A percentile compares a stretch with the other conserved stretches of the same genome.
Evolutionary conservation across 2,329 filamentous ascomycete genomes (phyloP).

Genomic region (Rhynchosporium secalis): DNA sequence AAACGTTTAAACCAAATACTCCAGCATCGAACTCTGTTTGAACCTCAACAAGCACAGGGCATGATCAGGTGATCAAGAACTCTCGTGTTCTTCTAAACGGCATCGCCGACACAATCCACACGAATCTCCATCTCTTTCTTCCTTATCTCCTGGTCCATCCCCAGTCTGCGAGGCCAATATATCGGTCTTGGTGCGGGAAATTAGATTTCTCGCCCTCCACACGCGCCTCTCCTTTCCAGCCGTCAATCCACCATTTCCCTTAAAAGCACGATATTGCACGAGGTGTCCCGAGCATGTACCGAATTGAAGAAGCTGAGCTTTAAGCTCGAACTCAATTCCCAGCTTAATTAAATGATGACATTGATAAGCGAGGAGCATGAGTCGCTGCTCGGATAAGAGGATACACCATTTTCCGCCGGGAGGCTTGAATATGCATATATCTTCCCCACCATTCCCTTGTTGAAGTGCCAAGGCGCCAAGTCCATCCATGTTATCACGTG

Average conservation of each 20-base stretch:
- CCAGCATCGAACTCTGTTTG: not conserved
- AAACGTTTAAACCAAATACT: not conserved
- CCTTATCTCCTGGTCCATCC: not conserved
- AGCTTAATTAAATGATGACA: not conserved
- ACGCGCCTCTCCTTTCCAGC: not conserved
- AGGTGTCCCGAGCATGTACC: not conserved
- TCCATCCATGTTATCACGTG: not conserved
- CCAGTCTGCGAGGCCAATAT: not conserved
- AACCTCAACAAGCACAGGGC: too few relatives aligned
- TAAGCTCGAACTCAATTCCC: not conserved
- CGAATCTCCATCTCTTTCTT: not conserved
- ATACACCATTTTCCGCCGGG: not conserved
- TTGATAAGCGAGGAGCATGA: not conserved
- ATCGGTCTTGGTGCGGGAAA: not conserved
- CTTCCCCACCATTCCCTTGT: not conserved
- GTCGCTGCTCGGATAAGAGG: not conserved
- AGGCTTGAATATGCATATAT: not conserved
- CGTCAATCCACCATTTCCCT: not conserved
- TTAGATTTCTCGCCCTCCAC: too few relatives aligned
- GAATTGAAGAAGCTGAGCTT: not conserved
- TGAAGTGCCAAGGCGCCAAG: not conserved
- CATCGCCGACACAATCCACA: too few relatives aligned
- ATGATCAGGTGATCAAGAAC: too few relatives aligned
- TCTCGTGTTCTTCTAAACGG: too few relatives aligned
- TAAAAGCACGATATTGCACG: conserved; percentile 1